phyloP scores from a whole-genome alignment of 768 basidiomycete genomes.

The Tricholoma furcatifolium region DNA sequence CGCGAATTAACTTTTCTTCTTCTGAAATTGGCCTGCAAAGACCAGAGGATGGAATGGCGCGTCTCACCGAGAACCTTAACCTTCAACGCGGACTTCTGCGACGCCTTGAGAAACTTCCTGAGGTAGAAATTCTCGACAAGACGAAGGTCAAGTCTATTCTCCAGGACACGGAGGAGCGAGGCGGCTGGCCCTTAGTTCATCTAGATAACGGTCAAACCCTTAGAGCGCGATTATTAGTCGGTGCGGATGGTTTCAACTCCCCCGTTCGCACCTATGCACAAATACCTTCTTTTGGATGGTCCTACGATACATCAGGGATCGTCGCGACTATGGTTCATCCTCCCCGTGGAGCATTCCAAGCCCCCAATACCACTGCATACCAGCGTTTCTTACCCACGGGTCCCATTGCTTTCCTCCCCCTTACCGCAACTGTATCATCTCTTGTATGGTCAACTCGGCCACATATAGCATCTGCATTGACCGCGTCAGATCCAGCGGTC shows the following conservation, averaged over 20 bases:
- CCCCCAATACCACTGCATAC: slow-evolving; percentile 78
- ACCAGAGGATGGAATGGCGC: slow-evolving; percentile 58
- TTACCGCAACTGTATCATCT: slow-evolving; percentile 75
- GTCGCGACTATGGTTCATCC: slow-evolving; percentile 85
- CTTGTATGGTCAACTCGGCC: slow-evolving; percentile 95
- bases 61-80: slow-evolving; percentile 90
- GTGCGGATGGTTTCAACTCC: slow-evolving; percentile 94
- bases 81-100: slow-evolving; percentile 82
- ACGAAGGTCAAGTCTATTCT: slow-evolving; percentile 73
- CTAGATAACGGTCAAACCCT: slow-evolving; percentile 67
- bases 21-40: slow-evolving; percentile 39
- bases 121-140: slow-evolving; percentile 67
- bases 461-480: slow-evolving; percentile 67
- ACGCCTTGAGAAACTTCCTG: slow-evolving; percentile 49
- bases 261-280: slow-evolving; percentile 86
- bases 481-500: slow-evolving; percentile 59
- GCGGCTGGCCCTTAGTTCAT: slow-evolving; percentile 78
- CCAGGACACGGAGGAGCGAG: slow-evolving; percentile 46
- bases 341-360: slow-evolving; percentile 59
- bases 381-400: slow-evolving; percentile 95
- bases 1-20: slow-evolving; percentile 71
- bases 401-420: slow-evolving; percentile 92
- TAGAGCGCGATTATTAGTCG: slow-evolving; percentile 73
- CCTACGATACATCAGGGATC: slow-evolving; percentile 85
- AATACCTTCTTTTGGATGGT: slow-evolving; percentile 89